phyloP scores from a whole-genome alignment of 164 flowering plant species.

The Brasenia schreberi region DNA sequence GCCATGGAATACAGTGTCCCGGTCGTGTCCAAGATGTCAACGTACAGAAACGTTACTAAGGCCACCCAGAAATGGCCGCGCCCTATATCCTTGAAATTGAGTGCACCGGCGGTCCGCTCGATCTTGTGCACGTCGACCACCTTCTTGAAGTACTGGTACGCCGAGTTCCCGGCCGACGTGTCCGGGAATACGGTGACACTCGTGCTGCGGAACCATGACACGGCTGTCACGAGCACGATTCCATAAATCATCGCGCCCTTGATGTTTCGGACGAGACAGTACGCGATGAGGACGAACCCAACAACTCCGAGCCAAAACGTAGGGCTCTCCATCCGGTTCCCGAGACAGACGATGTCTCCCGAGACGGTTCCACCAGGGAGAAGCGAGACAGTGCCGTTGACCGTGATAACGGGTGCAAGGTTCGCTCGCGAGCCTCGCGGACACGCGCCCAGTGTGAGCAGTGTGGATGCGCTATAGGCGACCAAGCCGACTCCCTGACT shows the following conservation, averaged over 20 bases:
- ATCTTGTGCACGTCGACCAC: constrained; percentile 71
- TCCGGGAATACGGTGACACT: constrained; percentile 63
- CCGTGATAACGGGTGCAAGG: constrained; percentile 47
- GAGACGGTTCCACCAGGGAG: constrained; percentile 58
- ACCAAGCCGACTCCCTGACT: constrained; percentile 74
- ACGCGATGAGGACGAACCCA: constrained; percentile 74
- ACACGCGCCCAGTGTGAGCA: constrained; percentile 73
- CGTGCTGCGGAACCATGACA: constrained; percentile 86
- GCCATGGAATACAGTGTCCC: constrained; percentile 89
- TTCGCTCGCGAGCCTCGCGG: constrained; percentile 39
- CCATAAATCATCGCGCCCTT: constrained; percentile 96
- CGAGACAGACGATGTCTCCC: constrained; percentile 41
- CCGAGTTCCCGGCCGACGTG: constrained; percentile 40
- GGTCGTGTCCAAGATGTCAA: constrained; percentile 78
- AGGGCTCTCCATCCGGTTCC: constrained; percentile 66
- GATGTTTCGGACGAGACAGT: constrained; percentile 47
- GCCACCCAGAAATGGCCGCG: constrained; percentile 72
- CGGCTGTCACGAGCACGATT: constrained; percentile 69
- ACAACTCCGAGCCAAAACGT: constrained; percentile 76
- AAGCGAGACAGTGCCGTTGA: constrained; percentile 51
- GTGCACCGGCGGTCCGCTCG: constrained; percentile 62
- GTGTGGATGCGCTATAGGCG: constrained; percentile 59
- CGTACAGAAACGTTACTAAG: constrained; percentile 67
- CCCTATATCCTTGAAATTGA: constrained; percentile 41
- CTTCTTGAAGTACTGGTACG: constrained; percentile 51